These are phyloP conservation scores for Hypoxylon cercidicola DNA, from an alignment of 495 filamentous ascomycete genomes.

Conservation along the genomic window DNA sequence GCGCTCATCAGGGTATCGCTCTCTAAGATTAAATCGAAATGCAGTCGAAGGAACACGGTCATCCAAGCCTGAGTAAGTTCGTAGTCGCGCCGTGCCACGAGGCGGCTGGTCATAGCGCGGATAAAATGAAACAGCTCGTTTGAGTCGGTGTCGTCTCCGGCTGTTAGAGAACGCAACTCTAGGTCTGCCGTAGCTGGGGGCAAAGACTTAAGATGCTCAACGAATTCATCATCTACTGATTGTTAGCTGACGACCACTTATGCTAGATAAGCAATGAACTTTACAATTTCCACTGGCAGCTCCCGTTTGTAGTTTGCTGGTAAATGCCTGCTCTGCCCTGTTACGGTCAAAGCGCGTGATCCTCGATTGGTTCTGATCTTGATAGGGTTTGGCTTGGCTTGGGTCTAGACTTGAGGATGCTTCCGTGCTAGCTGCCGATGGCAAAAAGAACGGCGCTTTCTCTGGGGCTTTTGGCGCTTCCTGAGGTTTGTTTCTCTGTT, in stretches of 20 bases:
- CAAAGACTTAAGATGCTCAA: slow-evolving; percentile 80
- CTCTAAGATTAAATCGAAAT: slow-evolving; percentile 64
- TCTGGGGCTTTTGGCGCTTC: slow-evolving; percentile 91
- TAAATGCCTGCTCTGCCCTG: slow-evolving; percentile 65
- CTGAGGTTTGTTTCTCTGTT: slow-evolving; percentile 91
- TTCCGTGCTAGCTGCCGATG: slow-evolving; percentile 65
- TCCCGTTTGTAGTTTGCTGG: slow-evolving; percentile 64
- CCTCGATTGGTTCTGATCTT: slow-evolving; percentile 45
- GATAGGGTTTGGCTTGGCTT: slow-evolving; percentile 25
- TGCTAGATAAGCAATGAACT: slow-evolving; percentile 22
- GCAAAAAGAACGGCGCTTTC: slow-evolving; percentile 96
- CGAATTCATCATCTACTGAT: slow-evolving; percentile 63
- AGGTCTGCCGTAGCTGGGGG: slow-evolving; percentile 84
- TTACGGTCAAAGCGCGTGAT: slow-evolving; percentile 54
- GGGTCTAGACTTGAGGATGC: slow-evolving; percentile 39
- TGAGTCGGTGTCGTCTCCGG: slow-evolving; percentile 52
- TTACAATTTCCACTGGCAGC: slow-evolving; percentile 62
- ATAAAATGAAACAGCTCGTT: slow-evolving; percentile 74
- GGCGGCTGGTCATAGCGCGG: slow-evolving; percentile 72
- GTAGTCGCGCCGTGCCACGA: slow-evolving; percentile 78
- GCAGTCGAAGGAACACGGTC: slow-evolving; percentile 85
- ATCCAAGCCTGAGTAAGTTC: slow-evolving; percentile 97
- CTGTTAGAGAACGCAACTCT: slow-evolving; percentile 82
- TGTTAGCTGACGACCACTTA: slow-evolving; percentile 14
- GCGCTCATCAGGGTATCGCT: slow-evolving; percentile 56